Conservation (phyloP, 2,329 filamentous ascomycete genomes). For the Exserohilum rostratum region DNA sequence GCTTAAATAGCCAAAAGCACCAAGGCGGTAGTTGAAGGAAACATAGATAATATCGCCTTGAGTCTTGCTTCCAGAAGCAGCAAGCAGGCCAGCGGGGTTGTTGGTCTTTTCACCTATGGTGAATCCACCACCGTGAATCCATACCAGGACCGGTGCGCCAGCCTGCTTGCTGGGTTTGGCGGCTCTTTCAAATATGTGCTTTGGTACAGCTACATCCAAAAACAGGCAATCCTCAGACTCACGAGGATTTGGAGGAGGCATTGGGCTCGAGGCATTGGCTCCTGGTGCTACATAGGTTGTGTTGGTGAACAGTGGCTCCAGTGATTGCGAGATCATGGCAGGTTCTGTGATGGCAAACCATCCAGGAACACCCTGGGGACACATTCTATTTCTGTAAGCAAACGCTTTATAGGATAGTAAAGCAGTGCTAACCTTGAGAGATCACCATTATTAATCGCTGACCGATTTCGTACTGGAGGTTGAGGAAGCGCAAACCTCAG, state of each 20-base stretch:
- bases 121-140: conserved; percentile 59
- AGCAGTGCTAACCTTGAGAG: conserved; percentile 34
- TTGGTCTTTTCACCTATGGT: conserved; percentile 44
- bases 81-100: conserved; percentile 51
- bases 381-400: conserved; percentile 30
- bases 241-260: conserved; percentile 31
- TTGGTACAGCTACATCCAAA: conserved; percentile 55
- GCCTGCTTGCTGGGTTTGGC: no score
- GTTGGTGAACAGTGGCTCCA: conserved; percentile 37
- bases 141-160: conserved; percentile 55
- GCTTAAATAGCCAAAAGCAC: conserved; percentile 45
- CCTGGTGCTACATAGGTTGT: conserved; percentile 32
- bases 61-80: conserved; percentile 50
- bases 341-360: conserved; percentile 50
- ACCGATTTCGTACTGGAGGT: conserved; percentile 51
- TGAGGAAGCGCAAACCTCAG: conserved; percentile 58
- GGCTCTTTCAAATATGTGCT: conserved; percentile 44
- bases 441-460: conserved; percentile 53
- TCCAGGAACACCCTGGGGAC: conserved; percentile 48
- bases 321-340: conserved; percentile 43
- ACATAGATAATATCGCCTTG: conserved; percentile 54
- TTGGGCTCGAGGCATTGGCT: conserved; percentile 33
- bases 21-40: conserved; percentile 55
- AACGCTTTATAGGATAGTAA: background rate
- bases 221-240: conserved; percentile 57